Evolutionary conservation across 2,329 filamentous ascomycete genomes (phyloP).

Genomic region (Pseudogymnoascus sp.): DNA sequence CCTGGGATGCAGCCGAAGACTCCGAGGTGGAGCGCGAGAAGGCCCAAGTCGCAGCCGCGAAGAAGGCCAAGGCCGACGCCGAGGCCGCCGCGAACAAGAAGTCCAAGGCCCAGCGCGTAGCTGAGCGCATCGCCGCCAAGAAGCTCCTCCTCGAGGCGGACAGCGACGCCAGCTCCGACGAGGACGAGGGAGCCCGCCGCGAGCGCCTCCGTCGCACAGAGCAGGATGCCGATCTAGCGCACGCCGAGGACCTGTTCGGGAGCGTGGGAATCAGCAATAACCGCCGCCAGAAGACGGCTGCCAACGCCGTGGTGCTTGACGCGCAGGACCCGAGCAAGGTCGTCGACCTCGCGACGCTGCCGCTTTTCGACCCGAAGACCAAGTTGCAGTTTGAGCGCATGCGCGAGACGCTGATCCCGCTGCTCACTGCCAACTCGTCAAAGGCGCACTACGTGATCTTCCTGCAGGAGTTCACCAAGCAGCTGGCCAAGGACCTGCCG

Average conservation of each 20-base stretch:
- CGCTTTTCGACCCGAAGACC: conserved; percentile 81
- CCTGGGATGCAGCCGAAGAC: conserved; percentile 95
- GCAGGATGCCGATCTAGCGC: conserved; percentile 78
- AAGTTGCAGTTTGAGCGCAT: conserved; percentile 80
- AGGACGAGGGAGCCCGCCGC: conserved; percentile 64
- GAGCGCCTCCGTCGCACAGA: conserved; percentile 71
- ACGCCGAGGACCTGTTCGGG: conserved; percentile 87
- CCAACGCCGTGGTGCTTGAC: conserved; percentile 60
- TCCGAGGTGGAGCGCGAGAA: conserved; percentile 96
- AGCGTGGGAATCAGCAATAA: conserved; percentile 57
- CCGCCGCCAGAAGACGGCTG: conserved; percentile 59
- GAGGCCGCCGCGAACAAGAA: conserved; percentile 88
- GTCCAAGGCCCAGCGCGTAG: conserved; percentile 75
- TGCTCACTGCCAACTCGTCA: conserved; percentile 67
- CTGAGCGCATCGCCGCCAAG: conserved; percentile 62
- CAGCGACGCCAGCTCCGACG: conserved; percentile 50
- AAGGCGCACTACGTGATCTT: conserved; percentile 88
- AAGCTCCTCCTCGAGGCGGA: conserved; percentile 45
- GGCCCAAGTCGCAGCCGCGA: conserved; percentile 74
- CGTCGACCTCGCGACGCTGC: conserved; percentile 70
- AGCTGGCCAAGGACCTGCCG: conserved; percentile 75
- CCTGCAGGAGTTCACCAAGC: conserved; percentile 83
- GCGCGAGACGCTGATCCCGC: conserved; percentile 68
- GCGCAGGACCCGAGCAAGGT: conserved; percentile 65
- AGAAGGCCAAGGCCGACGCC: conserved; percentile 81